Evolutionary conservation across 2,329 filamentous ascomycete species (phyloP), one percentile per base, ranked within the genome.

Genomic region (Aspergillus awamori): DNA sequence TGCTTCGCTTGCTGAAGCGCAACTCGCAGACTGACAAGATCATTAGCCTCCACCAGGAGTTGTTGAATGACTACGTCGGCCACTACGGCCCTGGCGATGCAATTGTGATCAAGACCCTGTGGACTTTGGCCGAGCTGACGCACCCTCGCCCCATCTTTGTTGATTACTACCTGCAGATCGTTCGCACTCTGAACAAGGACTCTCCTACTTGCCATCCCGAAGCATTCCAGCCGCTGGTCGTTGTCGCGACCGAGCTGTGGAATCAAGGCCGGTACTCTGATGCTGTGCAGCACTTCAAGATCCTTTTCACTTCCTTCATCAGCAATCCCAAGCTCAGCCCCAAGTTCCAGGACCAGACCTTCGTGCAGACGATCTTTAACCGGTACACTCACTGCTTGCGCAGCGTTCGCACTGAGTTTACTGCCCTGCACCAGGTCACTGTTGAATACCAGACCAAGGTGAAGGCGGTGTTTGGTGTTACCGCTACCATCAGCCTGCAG

Each of bases 161-260:
- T 15, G 73, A 77, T 38, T 79, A 79, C 65, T 78, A 78, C 60
- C 71, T 70, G 58, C 72, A 70, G 33, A 76, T 79, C 51, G 70
- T 79, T 20, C 67, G 65, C n/a, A 65, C 64, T 8, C 43, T 79
- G 57, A 80, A 79, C 69, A 79, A 78, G 63, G 70, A 73, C 41
- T 66, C 72, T 0, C 62, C 72, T 5, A 67, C 63, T 17, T 75
- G 72, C 63, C 73, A 75, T 20, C 70, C 69, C 0, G 77, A 79
- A 8, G 76, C 77, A 2, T 69, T 80, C 36, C 74, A 79, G 63
- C 73, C 77, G 1, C 60, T 78, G 5, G 57, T 74, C 15, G 73
- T 76, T 48, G 75, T 80, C 11, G 71, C 74, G 2, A 74, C 70
- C 2, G 77, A 79, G 60, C 68, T 78, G 2, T 78, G 72, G 70